Base-by-base conservation (phyloP, 176 grass and related monocot species). In the Calamus simplicifolius region DNA sequence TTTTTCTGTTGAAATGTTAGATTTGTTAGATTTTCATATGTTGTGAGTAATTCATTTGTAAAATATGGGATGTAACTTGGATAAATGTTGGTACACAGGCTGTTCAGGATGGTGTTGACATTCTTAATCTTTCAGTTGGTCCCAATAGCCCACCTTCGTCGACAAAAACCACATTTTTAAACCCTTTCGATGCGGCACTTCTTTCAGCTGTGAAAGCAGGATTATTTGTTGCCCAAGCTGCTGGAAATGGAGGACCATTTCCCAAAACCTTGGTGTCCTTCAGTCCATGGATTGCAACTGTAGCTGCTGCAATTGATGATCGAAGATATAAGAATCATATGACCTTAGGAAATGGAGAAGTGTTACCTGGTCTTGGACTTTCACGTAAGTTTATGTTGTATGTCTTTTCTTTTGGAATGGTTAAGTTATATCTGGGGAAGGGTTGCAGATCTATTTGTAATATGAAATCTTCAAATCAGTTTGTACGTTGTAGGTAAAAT, bases 321-420 rank as follows among this genome's bases (percentile, higher is more conserved):
- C 87, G 93, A 54, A 89, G 93, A 82, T 98, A 98, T 76, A 98
- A 89, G 73, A 98, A 98, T 75, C 85, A 92, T 80, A 80, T 98
- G 71, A 85, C 66, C 19, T 67, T 98, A 28, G 93, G 93, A 64
- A 98, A 88, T 62, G 88, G 93, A 35, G 85, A 88, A 23, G 71
- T 77, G 59, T 49, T 98, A 64, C 68, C 87, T 79, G 93, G 93
- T 29, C 93, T 98, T 75, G 93, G 93, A 80, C 70, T 98, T 69
- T 92, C 93, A 50, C 93, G 93, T 98, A 83, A 98, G 93, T 63
- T 49, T 59, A 80, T 23, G 38, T 75, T 49, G 2, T 49, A 38
- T 56, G 5, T 51, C 12, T 50, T 19, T 58, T 4, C 8, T 43
- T 43, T 10, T 43, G 35, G 12, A 12, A 13, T 12, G 8, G 35